Evolutionary conservation across 176 grass and related monocot genomes (phyloP).

Genomic region (Avena atlantica): DNA sequence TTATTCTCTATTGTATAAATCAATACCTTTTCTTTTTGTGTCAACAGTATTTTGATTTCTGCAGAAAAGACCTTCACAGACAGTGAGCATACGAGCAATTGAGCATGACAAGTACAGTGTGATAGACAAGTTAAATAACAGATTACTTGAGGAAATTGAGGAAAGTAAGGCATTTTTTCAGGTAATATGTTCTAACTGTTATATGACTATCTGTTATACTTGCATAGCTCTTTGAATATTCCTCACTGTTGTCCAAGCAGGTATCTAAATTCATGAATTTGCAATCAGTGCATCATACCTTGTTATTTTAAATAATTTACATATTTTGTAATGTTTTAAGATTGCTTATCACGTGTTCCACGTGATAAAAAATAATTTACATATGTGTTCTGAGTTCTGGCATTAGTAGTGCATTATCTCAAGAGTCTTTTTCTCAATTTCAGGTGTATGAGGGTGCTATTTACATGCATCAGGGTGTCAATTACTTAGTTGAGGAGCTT

Average conservation of each 20-base stretch:
- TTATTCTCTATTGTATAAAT: constrained; percentile 24
- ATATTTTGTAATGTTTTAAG: not conserved
- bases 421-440: constrained; percentile 40
- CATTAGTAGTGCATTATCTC: constrained; percentile 23
- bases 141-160: constrained; percentile 93
- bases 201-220: constrained; percentile 15
- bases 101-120: constrained; percentile 84
- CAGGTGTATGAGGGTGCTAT: constrained; percentile 97
- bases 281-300: not conserved
- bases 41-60: constrained; percentile 42
- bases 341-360: too few relatives aligned
- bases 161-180: constrained; percentile 96
- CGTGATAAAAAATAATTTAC: not conserved
- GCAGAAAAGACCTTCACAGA: constrained; percentile 81
- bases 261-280: constrained; percentile 31
- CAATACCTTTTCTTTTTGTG: constrained; percentile 14
- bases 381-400: constrained; percentile 6
- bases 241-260: not conserved
- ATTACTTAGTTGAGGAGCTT: constrained; percentile 83
- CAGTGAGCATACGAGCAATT: constrained; percentile 78
- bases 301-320: not conserved
- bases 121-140: constrained; percentile 60
- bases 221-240: not conserved
- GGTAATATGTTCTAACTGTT: constrained; percentile 50
- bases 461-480: constrained; percentile 92